phyloP scores from a whole-genome alignment of 345 rosid genomes.

The Gossypium raimondii region DNA sequence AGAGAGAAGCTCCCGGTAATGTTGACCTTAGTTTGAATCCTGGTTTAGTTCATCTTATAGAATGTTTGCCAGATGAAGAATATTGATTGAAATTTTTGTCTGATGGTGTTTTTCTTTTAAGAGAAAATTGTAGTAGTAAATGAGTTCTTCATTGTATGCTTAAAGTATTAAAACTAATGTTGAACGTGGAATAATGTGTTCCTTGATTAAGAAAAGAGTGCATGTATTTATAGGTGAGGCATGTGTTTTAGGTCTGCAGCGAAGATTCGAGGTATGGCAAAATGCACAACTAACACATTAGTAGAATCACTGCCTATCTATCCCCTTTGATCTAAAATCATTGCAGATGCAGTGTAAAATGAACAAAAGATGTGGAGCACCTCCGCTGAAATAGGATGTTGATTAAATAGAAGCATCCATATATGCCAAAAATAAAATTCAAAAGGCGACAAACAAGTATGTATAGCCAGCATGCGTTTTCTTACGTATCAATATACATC shows the following conservation, averaged over 20 bases:
- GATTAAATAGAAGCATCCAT: constrained; percentile 3
- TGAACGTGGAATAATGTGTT: not conserved
- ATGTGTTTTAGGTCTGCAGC: not conserved
- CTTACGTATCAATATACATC: not conserved
- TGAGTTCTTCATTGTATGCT: not conserved
- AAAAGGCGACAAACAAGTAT: not conserved
- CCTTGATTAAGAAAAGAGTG: not conserved
- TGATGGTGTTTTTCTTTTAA: not conserved
- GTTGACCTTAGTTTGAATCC: constrained; percentile 5
- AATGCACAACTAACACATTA: not conserved
- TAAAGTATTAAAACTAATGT: not conserved
- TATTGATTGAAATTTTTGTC: not conserved
- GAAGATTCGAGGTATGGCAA: not conserved
- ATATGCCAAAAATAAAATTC: not conserved
- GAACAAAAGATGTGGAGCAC: not conserved
- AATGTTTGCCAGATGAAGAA: not conserved
- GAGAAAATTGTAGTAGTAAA: not conserved
- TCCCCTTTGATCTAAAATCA: not conserved
- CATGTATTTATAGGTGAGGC: not conserved
- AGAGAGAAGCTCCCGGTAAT: constrained; percentile 44
- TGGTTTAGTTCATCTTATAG: not conserved
- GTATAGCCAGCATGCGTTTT: not conserved
- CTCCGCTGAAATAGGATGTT: constrained; percentile 4
- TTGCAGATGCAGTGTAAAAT: not conserved
- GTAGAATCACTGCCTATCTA: not conserved